These are phyloP conservation scores for Bonia amplexicaulis DNA, from an alignment of 176 grass and related monocot genomes.

Conservation along the genomic window DNA sequence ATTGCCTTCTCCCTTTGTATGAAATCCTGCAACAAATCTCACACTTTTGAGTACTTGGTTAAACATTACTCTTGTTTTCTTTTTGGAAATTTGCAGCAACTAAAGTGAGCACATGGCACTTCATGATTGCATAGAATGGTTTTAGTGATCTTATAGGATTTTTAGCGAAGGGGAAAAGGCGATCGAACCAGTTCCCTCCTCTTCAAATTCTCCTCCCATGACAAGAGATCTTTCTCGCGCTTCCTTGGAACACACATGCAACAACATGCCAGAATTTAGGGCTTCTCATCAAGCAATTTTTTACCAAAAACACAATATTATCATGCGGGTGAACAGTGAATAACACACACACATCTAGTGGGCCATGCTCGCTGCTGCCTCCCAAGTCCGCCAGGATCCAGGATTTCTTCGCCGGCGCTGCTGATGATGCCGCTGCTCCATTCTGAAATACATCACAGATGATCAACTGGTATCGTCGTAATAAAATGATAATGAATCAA, in stretches of 20 bases:
- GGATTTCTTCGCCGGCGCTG: no score
- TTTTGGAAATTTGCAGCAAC: neutral
- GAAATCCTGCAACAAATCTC: no score
- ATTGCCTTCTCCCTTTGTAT: slow-evolving; percentile 74
- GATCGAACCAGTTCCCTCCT: slow-evolving; percentile 59
- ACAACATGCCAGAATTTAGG: neutral
- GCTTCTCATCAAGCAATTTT: no score
- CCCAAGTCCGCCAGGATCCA: no score
- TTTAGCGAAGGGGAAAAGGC: neutral
- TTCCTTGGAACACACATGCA: slow-evolving; percentile 54
- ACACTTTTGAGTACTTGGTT: slow-evolving; percentile 2
- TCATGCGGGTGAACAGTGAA: no score
- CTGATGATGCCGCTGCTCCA: no score
- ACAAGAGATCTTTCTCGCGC: slow-evolving; percentile 45
- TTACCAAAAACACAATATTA: no score
- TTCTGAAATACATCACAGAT: no score
- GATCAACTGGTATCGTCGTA: no score
- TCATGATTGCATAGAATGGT: neutral
- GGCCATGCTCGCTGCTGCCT: no score
- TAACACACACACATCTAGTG: no score
- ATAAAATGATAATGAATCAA: no score
- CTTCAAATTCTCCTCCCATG: slow-evolving; percentile 85
- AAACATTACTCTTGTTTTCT: neutral
- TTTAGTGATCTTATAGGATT: neutral
- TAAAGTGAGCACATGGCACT: slow-evolving; percentile 6